Evolutionary conservation across 176 grass and related monocot genomes (phyloP), one percentile per base, ranked within the genome.

Genomic region (Hsuehochloa calcarea): DNA sequence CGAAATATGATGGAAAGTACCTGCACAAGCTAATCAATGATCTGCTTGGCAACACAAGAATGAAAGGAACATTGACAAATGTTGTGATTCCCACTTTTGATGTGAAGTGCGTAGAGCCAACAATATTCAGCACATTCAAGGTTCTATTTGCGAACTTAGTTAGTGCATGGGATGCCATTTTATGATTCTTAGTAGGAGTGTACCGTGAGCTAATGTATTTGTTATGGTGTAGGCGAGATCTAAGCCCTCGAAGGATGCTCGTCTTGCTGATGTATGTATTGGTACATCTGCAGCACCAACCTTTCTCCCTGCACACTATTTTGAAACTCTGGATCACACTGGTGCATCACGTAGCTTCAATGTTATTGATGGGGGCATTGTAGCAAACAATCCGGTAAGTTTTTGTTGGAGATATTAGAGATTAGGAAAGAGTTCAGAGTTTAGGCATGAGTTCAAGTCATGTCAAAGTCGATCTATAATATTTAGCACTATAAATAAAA

Each of bases 51-150:
- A 22, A 89, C 38, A 83, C 7, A 3, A 86, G 74, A 71, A 17
- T 89, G 17, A 68, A 80, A 77, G 74, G 87, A 44, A 81, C 86
- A 63, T 23, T 91, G 72, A 91, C 89, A n/a, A 87, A 89, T 51
- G 37, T 91, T 38, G 81, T 89, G 5, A 89, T 91, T 50, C 89
- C 89, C 11, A 87, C 92, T 62, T 94, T 89, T 10, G 92, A 91
- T 67, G 65, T 91, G 47, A 84, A 55, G 38, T 23, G 74, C 55
- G 66, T 89, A 34, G 72, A 91, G 51, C 87, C 92, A 66, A 77
- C 65, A 34, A 87, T 94, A 34, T 94, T 91, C 84, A 86, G 75
- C 84, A 80, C 84, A 80, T 86, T 80, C 56, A 86, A 80, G 84
- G 84, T 86, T 63, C 43, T 40, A 51, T 27, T 66, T 72, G 22